Evolutionary conservation across 176 grass and related monocot genomes (phyloP).

Genomic region (Rhipidocladum racemiflorum): DNA sequence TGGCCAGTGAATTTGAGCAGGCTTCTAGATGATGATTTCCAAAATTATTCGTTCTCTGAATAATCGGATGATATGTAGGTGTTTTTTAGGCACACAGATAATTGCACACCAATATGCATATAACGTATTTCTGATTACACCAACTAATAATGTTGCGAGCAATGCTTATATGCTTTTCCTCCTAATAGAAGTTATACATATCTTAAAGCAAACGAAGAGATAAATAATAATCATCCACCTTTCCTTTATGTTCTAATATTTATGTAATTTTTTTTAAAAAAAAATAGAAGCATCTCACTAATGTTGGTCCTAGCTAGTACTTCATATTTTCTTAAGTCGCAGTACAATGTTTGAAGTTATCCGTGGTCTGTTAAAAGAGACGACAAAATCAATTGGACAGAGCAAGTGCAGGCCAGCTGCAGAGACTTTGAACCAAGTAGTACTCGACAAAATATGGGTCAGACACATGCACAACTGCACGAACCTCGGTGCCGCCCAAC

Average conservation of each 20-base stretch:
- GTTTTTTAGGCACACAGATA: background rate
- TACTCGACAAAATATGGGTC: slow-evolving; percentile 39
- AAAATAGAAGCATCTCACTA: no score
- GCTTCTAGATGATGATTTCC: background rate
- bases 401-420: background rate
- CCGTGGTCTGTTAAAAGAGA: background rate
- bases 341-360: background rate
- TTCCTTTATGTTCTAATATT: no score
- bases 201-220: no score
- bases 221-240: no score
- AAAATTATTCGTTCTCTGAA: background rate
- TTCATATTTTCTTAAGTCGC: background rate
- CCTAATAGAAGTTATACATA: no score
- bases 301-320: background rate
- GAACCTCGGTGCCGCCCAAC: background rate
- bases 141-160: background rate
- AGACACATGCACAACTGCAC: slow-evolving; percentile 35
- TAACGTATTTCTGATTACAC: background rate
- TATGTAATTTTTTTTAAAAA: no score
- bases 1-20: background rate
- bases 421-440: slow-evolving; percentile 3
- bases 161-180: no score
- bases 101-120: background rate
- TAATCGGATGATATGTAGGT: background rate
- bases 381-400: slow-evolving; percentile 1